Evolutionary conservation across 768 basidiomycete species (phyloP), one percentile per base, ranked within the genome.

Genomic region (Leccinum variicolor): DNA sequence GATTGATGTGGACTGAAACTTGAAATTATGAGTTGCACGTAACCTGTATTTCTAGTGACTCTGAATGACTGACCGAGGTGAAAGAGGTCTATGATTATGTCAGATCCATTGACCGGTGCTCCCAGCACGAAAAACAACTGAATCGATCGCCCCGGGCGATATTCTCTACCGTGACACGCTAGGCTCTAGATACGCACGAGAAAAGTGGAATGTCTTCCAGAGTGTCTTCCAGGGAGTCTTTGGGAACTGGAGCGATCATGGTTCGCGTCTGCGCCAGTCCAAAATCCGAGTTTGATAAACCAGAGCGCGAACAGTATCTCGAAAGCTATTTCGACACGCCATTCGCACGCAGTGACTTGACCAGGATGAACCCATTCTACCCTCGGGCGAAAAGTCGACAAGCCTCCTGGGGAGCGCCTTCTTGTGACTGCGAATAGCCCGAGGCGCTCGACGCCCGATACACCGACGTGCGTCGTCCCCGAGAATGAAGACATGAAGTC

Each of bases 161-260:
- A 29, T 29, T 29, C 31, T 31, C 11, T 31, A 13, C n/a, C n/a
- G n/a, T n/a, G n/a, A n/a, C n/a, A n/a, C 31, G 11, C 5, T 31
- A 13, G 31, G 31, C 31, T 13, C 31, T 31, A 31, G 11, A 31
- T 31, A 13, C 31, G 29, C 31, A 31, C 31, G 31, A 31, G 31
- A 31, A 13, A 31, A 31, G 1, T 31, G 13, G 11, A 31, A 31
- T 31, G 31, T 1, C 31, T 31, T 31, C 31, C 11, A 31, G 11
- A 31, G 13, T 31, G 31, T 1, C 31, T 31, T 31, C 31, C 11
- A 31, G 31, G 4, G 31, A 31, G 31, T 31, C 31, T 31, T 11
- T 62, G 62, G 52, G 55, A 71, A 13, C 23, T 63, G 21, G 63
- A 62, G 9, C 51, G 53, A 50, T 52, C 58, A 17, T 64, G 62